Evolutionary conservation across 2,329 filamentous ascomycete genomes (phyloP).

Genomic region (Penicillium sp.): DNA sequence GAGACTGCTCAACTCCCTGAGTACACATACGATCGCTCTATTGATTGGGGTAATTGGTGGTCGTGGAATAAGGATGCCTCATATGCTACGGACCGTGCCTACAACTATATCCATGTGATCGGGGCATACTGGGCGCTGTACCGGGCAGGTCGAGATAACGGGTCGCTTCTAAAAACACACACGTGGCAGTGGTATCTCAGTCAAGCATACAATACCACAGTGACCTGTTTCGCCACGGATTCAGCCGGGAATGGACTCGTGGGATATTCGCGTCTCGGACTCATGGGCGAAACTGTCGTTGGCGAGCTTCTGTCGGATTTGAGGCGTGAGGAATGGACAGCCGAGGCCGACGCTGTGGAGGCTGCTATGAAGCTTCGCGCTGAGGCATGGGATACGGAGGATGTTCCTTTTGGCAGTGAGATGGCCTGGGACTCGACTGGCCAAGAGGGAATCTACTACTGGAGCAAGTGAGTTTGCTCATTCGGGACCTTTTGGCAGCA

Average conservation of each 20-base stretch:
- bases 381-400: constrained; percentile 43
- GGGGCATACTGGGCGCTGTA: constrained; percentile 53
- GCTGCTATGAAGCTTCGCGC: constrained; percentile 31
- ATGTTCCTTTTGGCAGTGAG: constrained; percentile 52
- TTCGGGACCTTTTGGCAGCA: neutral
- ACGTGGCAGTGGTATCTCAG: neutral
- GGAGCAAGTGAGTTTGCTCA: constrained; percentile 38
- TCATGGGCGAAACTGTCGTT: constrained; percentile 52
- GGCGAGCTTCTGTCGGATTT: constrained; percentile 20
- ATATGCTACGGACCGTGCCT: constrained; percentile 45
- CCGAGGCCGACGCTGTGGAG: neutral
- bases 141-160: constrained; percentile 45
- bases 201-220: neutral
- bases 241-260: constrained; percentile 38
- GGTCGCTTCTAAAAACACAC: constrained; percentile 18
- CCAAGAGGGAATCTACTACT: constrained; percentile 55
- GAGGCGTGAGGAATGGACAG: constrained; percentile 23
- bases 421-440: constrained; percentile 57
- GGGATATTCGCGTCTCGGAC: constrained; percentile 22
- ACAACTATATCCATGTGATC: constrained; percentile 52
- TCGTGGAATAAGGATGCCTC: constrained; percentile 18
- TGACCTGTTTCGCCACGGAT: constrained; percentile 11
- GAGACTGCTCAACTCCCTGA: neutral
- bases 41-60: neutral
- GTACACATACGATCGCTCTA: neutral